These are phyloP conservation scores for Tremella fuciformis DNA, from an alignment of 768 basidiomycete species.

Conservation along the genomic window DNA sequence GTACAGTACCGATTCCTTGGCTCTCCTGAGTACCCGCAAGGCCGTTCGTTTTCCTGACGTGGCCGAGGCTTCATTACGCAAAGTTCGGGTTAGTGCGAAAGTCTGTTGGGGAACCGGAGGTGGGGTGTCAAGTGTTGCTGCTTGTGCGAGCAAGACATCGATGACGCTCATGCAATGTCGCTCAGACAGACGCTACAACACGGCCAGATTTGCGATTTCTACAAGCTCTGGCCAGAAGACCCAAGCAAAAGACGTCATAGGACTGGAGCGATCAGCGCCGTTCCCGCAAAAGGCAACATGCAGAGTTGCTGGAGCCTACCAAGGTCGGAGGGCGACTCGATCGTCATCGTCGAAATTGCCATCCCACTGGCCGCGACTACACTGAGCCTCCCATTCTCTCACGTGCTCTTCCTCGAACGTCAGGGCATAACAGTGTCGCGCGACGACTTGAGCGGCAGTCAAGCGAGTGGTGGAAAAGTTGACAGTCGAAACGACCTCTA, in stretches of 20 bases:
- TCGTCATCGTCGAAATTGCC: slow-evolving; percentile 19
- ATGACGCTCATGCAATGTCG: too few relatives aligned
- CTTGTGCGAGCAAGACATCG: too few relatives aligned
- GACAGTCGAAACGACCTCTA: slow-evolving; percentile 20
- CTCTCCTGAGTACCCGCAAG: too few relatives aligned
- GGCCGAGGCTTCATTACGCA: too few relatives aligned
- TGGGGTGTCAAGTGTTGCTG: too few relatives aligned
- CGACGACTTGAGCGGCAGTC: slow-evolving; percentile 33
- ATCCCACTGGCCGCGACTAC: slow-evolving; percentile 16
- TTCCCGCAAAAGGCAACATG: background rate
- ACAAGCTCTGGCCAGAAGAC: slow-evolving; percentile 43
- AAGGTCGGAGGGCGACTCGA: slow-evolving; percentile 24
- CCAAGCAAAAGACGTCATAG: slow-evolving; percentile 48
- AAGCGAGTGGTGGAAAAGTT: slow-evolving; percentile 22
- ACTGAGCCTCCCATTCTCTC: slow-evolving; percentile 25
- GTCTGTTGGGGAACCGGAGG: too few relatives aligned
- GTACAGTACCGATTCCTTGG: too few relatives aligned
- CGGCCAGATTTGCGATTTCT: slow-evolving; percentile 23
- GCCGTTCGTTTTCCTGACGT: too few relatives aligned
- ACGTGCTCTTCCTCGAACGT: slow-evolving; percentile 42
- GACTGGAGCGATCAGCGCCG: slow-evolving; percentile 20
- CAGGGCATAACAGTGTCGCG: slow-evolving; percentile 48
- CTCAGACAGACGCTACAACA: background rate
- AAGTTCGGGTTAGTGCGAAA: too few relatives aligned
- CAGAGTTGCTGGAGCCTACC: slow-evolving; percentile 22